Evolutionary conservation across 306 rosid species (phyloP), one percentile per base, ranked within the genome.

Genomic region (Quercus bicolor): DNA sequence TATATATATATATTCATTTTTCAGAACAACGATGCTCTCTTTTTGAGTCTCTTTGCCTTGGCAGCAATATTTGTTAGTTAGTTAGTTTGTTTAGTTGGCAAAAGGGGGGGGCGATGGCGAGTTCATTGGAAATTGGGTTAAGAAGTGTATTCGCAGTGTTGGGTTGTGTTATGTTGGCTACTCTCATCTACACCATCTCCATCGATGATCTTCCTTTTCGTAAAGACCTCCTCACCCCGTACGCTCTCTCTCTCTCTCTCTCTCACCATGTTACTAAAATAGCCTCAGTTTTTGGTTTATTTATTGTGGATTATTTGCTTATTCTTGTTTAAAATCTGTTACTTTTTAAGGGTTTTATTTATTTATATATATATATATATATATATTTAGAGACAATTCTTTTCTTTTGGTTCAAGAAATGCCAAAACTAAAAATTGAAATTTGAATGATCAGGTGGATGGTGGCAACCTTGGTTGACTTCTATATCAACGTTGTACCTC

Each of bases 381-480:
- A 33, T 33, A 33, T 6, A 33, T 33, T 5, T 34, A 40, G 3
- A 40, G 1, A 7, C 0, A 40, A 40, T 40, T 40, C 45, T 40
- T 40, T 48, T 48, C 53, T 48, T 48, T 48, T 48, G 16, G 15
- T 48, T 48, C 16, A 48, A 48, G 53, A 48, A 48, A 40, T 12
- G 0, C 11, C 45, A 40, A 40, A 2, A 40, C 12, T 40, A 40
- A 40, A 8, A 40, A 40, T 40, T 40, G 45, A 40, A 40, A 40
- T 40, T 40, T 11, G 53, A 48, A 48, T 12, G 16, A 48, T 84
- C 91, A 94, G 98, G 84, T 90, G 97, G 93, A 87, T 94, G 94
- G 80, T 0, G 3, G 90, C 95, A 54, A 79, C 92, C 77, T 82
- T 89, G 90, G 48, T 94, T 82, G 98, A 94, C 84, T 92, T 94